A percentile compares a stretch with the other conserved stretches of the same genome.
These are phyloP conservation scores for Halteria grandinella DNA, from an alignment of 73 alveolate genomes.

Conservation along the genomic window DNA sequence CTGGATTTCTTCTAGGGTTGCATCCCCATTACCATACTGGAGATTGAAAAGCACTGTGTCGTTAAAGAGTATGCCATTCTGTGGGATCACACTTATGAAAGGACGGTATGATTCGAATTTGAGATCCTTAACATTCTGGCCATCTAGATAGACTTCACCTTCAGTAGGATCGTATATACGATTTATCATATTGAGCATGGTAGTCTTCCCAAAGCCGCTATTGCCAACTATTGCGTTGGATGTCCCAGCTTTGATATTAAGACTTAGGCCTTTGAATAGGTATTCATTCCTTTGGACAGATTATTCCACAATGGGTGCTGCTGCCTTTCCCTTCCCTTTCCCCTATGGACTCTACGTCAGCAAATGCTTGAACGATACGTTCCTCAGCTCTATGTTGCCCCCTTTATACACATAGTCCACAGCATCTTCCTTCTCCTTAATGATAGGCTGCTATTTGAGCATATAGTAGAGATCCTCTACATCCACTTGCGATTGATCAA, in stretches of 20 bases:
- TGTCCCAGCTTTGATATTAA: conserved; percentile 71
- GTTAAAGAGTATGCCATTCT: conserved; percentile 83
- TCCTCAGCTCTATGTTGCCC: conserved; percentile 76
- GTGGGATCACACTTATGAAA: conserved; percentile 78
- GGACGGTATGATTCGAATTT: conserved; percentile 77
- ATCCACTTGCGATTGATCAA: conserved; percentile 83
- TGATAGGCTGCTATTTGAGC: conserved; percentile 64
- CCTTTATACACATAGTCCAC: conserved; percentile 62
- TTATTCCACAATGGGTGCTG: not conserved
- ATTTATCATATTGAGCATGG: conserved; percentile 74
- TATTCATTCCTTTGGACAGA: not conserved
- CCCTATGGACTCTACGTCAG: not conserved
- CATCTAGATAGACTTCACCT: conserved; percentile 80
- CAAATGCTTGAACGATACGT: conserved; percentile 65
- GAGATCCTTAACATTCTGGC: conserved; percentile 72
- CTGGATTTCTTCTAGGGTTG: conserved; percentile 76
- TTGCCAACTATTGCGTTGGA: conserved; percentile 88
- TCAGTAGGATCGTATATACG: conserved; percentile 67
- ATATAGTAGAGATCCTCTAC: conserved; percentile 76
- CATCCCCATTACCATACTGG: conserved; percentile 77
- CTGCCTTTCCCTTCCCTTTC: conserved; percentile 9
- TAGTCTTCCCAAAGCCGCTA: conserved; percentile 88
- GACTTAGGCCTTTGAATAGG: conserved; percentile 63
- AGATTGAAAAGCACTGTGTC: conserved; percentile 83
- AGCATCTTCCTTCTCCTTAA: conserved; percentile 79